Conservation (phyloP, 495 filamentous ascomycete species). For the Aspergillus kassunensis region DNA sequence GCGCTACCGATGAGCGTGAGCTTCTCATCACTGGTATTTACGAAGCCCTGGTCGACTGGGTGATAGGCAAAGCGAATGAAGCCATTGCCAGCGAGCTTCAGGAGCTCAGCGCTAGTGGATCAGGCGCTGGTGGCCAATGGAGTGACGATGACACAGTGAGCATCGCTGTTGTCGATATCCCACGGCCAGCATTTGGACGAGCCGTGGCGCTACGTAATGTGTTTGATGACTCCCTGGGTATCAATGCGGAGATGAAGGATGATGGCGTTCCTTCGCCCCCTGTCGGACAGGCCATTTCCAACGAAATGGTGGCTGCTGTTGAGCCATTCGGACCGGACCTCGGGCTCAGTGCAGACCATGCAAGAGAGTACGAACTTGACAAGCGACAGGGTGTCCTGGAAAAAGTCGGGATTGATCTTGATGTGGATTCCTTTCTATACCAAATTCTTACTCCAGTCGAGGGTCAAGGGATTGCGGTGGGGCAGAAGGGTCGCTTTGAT, state of each 20-base stretch:
- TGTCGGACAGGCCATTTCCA: constrained; percentile 70
- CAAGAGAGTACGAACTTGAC: constrained; percentile 71
- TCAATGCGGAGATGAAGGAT: constrained; percentile 95
- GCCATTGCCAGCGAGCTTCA: constrained; percentile 74
- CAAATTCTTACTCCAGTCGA: constrained; percentile 76
- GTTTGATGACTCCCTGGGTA: constrained; percentile 87
- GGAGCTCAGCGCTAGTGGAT: constrained; percentile 53
- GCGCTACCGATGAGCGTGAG: constrained; percentile 76
- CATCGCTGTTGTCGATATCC: constrained; percentile 84
- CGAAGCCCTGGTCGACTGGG: constrained; percentile 93
- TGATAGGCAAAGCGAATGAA: constrained; percentile 84
- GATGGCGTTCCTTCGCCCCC: constrained; percentile 74
- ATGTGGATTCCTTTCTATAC: constrained; percentile 77
- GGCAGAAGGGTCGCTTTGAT: constrained; percentile 71
- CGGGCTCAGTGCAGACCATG: constrained; percentile 63
- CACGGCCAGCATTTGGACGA: constrained; percentile 73
- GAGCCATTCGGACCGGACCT: constrained; percentile 76
- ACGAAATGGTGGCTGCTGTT: constrained; percentile 80
- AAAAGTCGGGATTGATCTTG: constrained; percentile 76
- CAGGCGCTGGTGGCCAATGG: constrained; percentile 54
- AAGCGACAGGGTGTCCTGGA: constrained; percentile 78
- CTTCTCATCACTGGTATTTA: constrained; percentile 82
- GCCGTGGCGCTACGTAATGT: constrained; percentile 81
- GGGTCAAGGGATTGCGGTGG: constrained; percentile 69
- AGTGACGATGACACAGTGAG: constrained; percentile 79